phyloP scores from a whole-genome alignment of 768 basidiomycete genomes.

The Zangia roseola region DNA sequence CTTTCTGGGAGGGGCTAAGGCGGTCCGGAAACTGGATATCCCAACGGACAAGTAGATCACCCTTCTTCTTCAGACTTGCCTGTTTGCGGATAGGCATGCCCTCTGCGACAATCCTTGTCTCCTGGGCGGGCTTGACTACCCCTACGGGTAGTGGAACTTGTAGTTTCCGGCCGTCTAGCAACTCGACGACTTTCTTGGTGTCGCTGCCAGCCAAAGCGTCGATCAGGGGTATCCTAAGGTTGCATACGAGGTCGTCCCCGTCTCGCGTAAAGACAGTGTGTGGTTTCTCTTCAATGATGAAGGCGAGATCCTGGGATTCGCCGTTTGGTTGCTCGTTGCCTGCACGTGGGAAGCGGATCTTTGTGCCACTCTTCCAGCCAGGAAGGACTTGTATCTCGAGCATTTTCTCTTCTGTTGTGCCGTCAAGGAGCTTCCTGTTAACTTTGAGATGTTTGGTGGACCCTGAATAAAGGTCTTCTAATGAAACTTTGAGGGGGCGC shows the following conservation, averaged over 20 bases:
- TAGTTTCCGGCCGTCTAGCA: constrained; percentile 78
- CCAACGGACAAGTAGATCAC: constrained; percentile 82
- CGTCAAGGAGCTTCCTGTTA: constrained; percentile 67
- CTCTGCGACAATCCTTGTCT: constrained; percentile 69
- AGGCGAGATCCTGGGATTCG: constrained; percentile 88
- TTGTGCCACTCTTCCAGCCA: constrained; percentile 97
- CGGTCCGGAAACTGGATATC: constrained; percentile 81
- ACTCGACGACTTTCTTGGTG: constrained; percentile 57
- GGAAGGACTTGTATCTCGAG: constrained; percentile 79
- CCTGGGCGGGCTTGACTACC: constrained; percentile 74
- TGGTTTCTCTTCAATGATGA: constrained; percentile 94
- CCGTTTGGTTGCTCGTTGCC: constrained; percentile 75
- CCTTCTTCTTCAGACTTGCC: constrained; percentile 65
- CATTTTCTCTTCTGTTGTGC: constrained; percentile 80
- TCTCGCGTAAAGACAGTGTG: constrained; percentile 74
- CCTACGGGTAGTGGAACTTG: constrained; percentile 64
- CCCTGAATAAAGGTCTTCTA: constrained; percentile 86
- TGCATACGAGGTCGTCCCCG: constrained; percentile 74
- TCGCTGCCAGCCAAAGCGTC: constrained; percentile 73
- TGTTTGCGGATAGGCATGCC: constrained; percentile 93
- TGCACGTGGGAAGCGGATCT: constrained; percentile 83
- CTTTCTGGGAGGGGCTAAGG: constrained; percentile 75
- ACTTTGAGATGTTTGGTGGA: constrained; percentile 87
- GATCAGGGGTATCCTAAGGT: constrained; percentile 66
- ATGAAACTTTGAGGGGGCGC: constrained; percentile 78